Evolutionary conservation across 169 alveolate species (phyloP), one percentile per base, ranked within the genome.

Genomic region (Neospora caninum): DNA sequence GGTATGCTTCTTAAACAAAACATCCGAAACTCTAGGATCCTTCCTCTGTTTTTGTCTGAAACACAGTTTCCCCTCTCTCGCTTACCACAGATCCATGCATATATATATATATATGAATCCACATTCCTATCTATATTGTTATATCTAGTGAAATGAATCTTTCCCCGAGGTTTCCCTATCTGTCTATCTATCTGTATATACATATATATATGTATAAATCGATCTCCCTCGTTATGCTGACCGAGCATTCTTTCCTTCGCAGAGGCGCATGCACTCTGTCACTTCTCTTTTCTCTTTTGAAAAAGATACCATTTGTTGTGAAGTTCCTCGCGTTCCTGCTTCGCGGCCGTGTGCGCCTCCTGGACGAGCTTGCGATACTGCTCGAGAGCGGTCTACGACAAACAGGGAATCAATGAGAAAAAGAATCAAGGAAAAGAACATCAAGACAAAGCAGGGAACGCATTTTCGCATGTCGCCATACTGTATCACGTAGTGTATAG

Each of bases 341-440:
- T 91, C 22, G 94, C 94, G 38, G 94, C 94, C 45, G 82, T 92
- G 29, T 92, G 94, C 34, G 94, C 94, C 67, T 92, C 88, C 69
- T 92, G 94, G 22, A 91, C 94, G 64, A 92, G 73, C n/a, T 58
- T 87, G 25, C 94, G 94, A 38, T 92, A 92, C 67, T 92, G 91
- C 42, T 92, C 92, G 58, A 92, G 92, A 4, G 94, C 94, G 27
- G 86, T 83, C 94, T 92, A 92, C 27, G 53, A n/a, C 42, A n/a
- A 16, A n/a, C 84, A n/a, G 18, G 80, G n/a, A 69, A n/a, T 29
- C 39, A 22, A 1, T 13, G 49, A 64, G 34, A 64, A 64, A 64
- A 64, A 64, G n/a, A 64, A 22, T 64, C 31, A 22, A 49, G 58
- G 13, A 13, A 49, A 49, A 49, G 58, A 49, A 49, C 34, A 69